Evolutionary conservation across 495 filamentous ascomycete species (phyloP), one percentile per base, ranked within the genome.

Genomic region (Lasiosphaeriaceae sp.): DNA sequence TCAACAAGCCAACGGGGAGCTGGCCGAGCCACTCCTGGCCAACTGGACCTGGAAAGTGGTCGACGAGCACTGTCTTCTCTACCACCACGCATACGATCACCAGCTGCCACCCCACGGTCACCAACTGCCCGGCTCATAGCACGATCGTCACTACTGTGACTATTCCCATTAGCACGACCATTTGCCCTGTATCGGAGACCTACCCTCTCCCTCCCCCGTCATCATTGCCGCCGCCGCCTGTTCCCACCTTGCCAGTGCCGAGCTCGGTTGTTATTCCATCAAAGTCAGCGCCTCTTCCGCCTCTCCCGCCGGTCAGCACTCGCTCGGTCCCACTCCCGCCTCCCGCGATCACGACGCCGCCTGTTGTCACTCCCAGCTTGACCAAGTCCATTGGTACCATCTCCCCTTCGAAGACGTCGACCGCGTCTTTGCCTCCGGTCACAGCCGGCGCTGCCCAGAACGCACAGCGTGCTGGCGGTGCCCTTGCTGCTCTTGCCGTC

Each of bases 141-240:
- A 69, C 59, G 34, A 68, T 68, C 65, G 55, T 70, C 24, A 72
- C 73, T 6, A 75, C 66, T 48, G 63, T 74, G 20, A 68, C 59
- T 49, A 51, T 70, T 52, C 49, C 61, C 22, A 55, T 68, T 50
- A 70, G 65, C 63, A 74, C 73, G 44, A 71, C 68, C 57, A 48
- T 74, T 31, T 71, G 71, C 66, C 67, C 69, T 35, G 59, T 71
- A 9, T 59, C 57, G 35, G 31, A 53, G 56, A 60, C 53, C 3
- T 45, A 21, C 54, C 49, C 58, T n/a, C 50, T 52, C 46, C 50
- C 55, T 55, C 54, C 58, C 58, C 59, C 56, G n/a, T n/a, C n/a
- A 47, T 26, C 54, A 35, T 58, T 46, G 17, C 48, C 50, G 23
- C 44, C 52, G 21, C 48, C 29, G 58, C 60, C 50, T 31, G 59